phyloP scores from a whole-genome alignment of 495 filamentous ascomycete genomes.

The Copromyces sp. region DNA sequence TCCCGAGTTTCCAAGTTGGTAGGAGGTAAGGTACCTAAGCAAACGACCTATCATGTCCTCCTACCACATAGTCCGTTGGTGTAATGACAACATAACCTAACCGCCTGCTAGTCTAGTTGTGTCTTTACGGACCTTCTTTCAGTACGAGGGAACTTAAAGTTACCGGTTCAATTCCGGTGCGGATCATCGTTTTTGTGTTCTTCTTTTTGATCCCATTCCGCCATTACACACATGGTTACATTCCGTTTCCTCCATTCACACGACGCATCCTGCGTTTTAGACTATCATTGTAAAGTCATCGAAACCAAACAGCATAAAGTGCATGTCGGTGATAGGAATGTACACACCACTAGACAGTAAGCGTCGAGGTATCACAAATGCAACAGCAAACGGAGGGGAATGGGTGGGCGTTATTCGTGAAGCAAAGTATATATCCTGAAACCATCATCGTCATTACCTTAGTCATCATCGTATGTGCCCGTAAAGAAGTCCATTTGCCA shows the following conservation, averaged over 20 bases:
- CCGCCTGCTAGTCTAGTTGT: background rate
- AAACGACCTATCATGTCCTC: accelerated
- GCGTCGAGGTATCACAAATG: background rate
- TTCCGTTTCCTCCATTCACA: background rate
- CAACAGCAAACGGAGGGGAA: background rate
- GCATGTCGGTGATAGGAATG: background rate
- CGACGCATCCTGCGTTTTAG: background rate
- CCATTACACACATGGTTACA: background rate
- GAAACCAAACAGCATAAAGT: background rate
- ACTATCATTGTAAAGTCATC: background rate
- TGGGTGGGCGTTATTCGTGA: background rate
- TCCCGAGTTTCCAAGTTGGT: too few species aligned
- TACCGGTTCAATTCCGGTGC: background rate
- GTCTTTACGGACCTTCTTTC: background rate
- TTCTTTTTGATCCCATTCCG: background rate
- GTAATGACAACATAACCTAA: background rate
- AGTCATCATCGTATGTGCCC: background rate
- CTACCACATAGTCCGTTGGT: background rate
- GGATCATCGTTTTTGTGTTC: background rate
- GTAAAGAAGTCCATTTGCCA: background rate
- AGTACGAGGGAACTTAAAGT: background rate
- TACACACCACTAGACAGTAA: background rate
- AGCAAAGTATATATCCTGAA: background rate
- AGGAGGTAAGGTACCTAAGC: background rate
- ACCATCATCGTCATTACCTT: background rate